Percentiles rank a stretch among this genome's conserved stretches.
phyloP scores from a whole-genome alignment of 768 basidiomycete genomes.

The Austroboletus festivus region DNA sequence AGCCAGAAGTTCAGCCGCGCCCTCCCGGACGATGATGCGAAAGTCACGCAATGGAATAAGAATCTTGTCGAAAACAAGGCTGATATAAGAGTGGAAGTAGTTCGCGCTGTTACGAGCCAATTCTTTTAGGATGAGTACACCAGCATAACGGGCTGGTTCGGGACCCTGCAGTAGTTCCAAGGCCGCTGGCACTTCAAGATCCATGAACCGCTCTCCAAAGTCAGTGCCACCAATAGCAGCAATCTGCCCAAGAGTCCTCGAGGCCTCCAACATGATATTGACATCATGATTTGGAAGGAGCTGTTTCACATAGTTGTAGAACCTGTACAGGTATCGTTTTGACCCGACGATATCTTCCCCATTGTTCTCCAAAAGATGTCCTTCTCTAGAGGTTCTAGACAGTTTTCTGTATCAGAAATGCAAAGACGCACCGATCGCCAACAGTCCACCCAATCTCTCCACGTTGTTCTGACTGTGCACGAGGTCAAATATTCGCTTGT shows the following conservation, averaged over 20 bases:
- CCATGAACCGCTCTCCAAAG: conserved; percentile 88
- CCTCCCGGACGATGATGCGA: conserved; percentile 89
- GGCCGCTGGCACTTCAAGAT: conserved; percentile 81
- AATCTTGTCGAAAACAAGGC: conserved; percentile 88
- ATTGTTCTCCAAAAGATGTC: conserved; percentile 73
- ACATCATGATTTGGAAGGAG: conserved; percentile 89
- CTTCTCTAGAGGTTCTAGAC: too few species aligned
- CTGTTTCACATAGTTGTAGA: conserved; percentile 91
- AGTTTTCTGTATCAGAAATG: too few species aligned
- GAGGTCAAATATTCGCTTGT: conserved; percentile 73
- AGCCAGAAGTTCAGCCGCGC: conserved; percentile 90
- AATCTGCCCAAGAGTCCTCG: conserved; percentile 86
- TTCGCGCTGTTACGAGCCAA: conserved; percentile 84
- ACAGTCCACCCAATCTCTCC: conserved; percentile 83
- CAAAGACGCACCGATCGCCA: conserved; percentile 71
- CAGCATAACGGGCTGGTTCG: conserved; percentile 87
- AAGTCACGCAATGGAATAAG: conserved; percentile 86
- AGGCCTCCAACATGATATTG: conserved; percentile 90
- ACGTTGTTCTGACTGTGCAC: conserved; percentile 75
- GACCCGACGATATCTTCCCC: conserved; percentile 80
- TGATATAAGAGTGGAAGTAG: conserved; percentile 86
- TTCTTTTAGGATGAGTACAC: conserved; percentile 91
- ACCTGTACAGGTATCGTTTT: conserved; percentile 75
- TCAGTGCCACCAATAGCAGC: conserved; percentile 78
- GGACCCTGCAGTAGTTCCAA: conserved; percentile 73